Conservation (phyloP, 495 filamentous ascomycete genomes). For the Endocarpon pusillum region DNA sequence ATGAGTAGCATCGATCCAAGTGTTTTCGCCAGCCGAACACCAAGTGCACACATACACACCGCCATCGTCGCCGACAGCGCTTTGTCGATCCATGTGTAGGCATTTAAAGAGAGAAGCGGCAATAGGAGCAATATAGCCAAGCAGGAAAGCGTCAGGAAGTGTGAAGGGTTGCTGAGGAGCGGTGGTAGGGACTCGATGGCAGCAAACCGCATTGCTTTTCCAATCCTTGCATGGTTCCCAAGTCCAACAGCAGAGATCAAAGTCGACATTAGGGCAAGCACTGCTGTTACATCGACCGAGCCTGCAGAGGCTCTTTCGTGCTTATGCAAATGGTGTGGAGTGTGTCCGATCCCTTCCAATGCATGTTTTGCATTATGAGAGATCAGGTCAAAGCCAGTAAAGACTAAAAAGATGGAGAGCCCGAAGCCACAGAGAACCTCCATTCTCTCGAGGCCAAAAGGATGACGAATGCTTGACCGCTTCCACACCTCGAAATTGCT, state of each 20-base stretch:
- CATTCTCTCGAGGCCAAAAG: conserved; percentile 79
- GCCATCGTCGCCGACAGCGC: conserved; percentile 65
- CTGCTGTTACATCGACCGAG: conserved; percentile 61
- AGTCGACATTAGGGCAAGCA: conserved; percentile 77
- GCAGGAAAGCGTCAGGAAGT: conserved; percentile 80
- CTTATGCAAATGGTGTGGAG: conserved; percentile 51
- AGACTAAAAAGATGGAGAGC: conserved; percentile 84
- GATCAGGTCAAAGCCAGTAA: conserved; percentile 90
- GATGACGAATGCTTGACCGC: conserved; percentile 77
- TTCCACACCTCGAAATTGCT: conserved; percentile 97
- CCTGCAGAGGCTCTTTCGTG: conserved; percentile 56
- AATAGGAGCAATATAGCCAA: conserved; percentile 66
- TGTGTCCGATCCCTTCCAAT: conserved; percentile 44
- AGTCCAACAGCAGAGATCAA: conserved; percentile 73
- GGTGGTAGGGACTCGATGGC: conserved; percentile 68
- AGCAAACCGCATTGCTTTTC: conserved; percentile 61
- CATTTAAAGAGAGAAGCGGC: conserved; percentile 58
- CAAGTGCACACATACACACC: conserved; percentile 70
- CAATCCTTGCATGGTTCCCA: conserved; percentile 87
- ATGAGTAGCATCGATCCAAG: conserved; percentile 89
- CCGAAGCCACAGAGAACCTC: conserved; percentile 95
- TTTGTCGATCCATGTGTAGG: conserved; percentile 68
- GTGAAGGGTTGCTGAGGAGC: conserved; percentile 77
- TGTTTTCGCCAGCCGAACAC: conserved; percentile 61
- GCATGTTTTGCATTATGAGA: conserved; percentile 84